Evolutionary conservation across 345 rosid species (phyloP).

Genomic region (Hibiscus syriacus): DNA sequence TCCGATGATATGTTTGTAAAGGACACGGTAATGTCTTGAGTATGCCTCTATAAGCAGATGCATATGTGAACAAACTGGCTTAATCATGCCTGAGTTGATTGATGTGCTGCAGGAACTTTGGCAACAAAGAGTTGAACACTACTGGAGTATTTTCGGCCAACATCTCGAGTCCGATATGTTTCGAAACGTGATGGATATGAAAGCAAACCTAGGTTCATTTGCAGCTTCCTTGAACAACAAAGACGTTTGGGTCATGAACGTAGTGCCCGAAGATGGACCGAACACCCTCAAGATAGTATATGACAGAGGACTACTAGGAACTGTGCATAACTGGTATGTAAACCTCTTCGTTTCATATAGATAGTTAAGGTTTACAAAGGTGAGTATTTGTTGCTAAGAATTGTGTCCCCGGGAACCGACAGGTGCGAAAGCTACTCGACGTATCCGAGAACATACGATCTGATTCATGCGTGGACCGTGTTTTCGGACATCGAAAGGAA

Average conservation of each 20-base stretch:
- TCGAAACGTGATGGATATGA: constrained; percentile 98
- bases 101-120: constrained; percentile 54
- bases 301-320: constrained; percentile 80
- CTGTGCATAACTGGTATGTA: constrained; percentile 71
- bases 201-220: constrained; percentile 84
- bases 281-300: constrained; percentile 74
- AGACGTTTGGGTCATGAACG: constrained; percentile 90
- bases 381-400: not conserved
- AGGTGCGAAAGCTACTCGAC: constrained; percentile 95
- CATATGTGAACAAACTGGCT: constrained; percentile 9
- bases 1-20: constrained; percentile 68
- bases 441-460: constrained; percentile 89
- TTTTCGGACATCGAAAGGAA: constrained; percentile 25
- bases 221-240: constrained; percentile 79
- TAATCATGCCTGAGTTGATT: not conserved
- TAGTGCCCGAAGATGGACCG: constrained; percentile 71
- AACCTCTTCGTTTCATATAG: not conserved
- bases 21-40: constrained; percentile 50
- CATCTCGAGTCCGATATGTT: constrained; percentile 55
- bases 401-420: not conserved
- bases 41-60: constrained; percentile 5
- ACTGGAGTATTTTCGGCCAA: constrained; percentile 69
- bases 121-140: constrained; percentile 66
- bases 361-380: not conserved
- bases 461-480: constrained; percentile 69